Base-by-base conservation (phyloP, 2,329 filamentous ascomycete genomes). In the Botrytis pseudocinerea region DNA sequence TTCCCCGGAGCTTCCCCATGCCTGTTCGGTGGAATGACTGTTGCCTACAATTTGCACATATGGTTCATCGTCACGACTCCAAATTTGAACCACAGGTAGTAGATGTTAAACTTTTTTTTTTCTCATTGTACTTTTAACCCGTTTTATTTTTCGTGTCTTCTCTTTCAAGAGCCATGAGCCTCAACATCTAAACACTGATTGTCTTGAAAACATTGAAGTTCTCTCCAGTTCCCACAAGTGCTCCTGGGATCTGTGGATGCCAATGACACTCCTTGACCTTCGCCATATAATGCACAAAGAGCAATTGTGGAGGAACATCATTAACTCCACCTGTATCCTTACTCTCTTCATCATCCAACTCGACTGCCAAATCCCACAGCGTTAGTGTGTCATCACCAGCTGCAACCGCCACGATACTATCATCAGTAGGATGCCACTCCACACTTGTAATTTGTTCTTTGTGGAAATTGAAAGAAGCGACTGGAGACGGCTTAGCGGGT, bases 281-380 rank as follows among this genome's bases (percentile, higher is more conserved):
- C 79, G 97, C 92, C 85, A 97, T 94, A 82, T 97, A 98, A 84
- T 99, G 96, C 80, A 98, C 94, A 82, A 99, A 99, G 76, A 99
- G 85, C 78, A 99, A 84, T 83, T 99, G 96, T 7, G 96, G 94
- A 73, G 96, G 96, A 76, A 98, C 94, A 80, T 93, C 90, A 59
- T 95, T 90, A 76, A 97, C 95, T 70, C 93, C 94, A 0, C 92
- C 94, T 6, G 92, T 95, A 80, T 97, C 93, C 81, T 91, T 93
- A 84, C 92, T 97, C 87, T 98, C 96, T 83, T 99, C 96, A 81
- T 98, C 96, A 79, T 99, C 96, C 75, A 98, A 82, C 85, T 99
- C 96, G 73, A 98, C 96, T 0, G 95, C 94, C 81, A 99, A 83
- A 88, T 99, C 96, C 96, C 96, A 98, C 46, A 98, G 85, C 1